Conservation (phyloP, 139 green algal species). For the Diplosphaera chodatii region DNA sequence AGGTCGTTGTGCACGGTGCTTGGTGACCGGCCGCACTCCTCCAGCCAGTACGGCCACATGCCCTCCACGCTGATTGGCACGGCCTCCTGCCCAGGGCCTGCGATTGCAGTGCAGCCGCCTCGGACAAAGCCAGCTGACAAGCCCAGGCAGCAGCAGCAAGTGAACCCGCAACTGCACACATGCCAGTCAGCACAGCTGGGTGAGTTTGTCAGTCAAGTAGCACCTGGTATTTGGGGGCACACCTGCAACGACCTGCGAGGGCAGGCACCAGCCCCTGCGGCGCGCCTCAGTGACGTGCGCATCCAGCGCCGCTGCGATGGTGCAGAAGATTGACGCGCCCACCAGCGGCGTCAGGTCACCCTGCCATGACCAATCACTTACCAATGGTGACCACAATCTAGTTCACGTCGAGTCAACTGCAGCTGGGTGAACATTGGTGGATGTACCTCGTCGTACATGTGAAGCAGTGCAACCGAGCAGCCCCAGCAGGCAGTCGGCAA, state of each 20-base stretch:
- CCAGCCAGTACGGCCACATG: constrained; percentile 83
- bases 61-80: constrained; percentile 28
- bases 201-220: no score
- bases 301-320: constrained; percentile 32
- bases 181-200: no score
- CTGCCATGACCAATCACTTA: no score
- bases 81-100: neutral
- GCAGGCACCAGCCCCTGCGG: constrained; percentile 33
- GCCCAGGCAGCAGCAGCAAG: no score
- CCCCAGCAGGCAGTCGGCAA: neutral
- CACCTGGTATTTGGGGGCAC: neutral
- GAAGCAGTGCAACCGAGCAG: no score
- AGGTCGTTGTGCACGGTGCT: constrained; percentile 34
- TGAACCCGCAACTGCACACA: no score
- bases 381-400: no score
- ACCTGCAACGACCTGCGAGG: constrained; percentile 16
- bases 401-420: no score
- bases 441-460: no score
- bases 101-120: no score
- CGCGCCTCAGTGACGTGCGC: constrained; percentile 33
- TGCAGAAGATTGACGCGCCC: constrained; percentile 28
- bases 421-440: no score
- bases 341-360: constrained; percentile 24
- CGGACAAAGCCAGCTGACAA: no score
- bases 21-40: constrained; percentile 11